A percentile compares a stretch with the other conserved stretches of the same genome.
phyloP scores from a whole-genome alignment of 2,329 filamentous ascomycete genomes.

The Paecilomyces niveus region DNA sequence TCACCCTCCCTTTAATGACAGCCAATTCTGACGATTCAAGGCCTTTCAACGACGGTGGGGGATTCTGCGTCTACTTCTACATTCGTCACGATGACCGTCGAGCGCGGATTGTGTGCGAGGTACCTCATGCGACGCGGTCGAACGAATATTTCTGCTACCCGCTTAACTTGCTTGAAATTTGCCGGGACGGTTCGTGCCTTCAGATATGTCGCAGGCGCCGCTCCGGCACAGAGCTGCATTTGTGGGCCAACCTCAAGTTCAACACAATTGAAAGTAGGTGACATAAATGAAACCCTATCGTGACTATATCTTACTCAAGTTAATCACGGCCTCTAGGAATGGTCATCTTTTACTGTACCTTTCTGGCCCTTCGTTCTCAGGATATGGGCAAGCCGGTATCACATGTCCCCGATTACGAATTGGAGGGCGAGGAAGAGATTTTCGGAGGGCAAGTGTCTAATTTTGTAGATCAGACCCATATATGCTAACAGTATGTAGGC shows the following conservation, averaged over 20 bases:
- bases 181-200: constrained; percentile 30
- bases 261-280: constrained; percentile 46
- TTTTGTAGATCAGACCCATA: not conserved
- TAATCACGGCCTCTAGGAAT: constrained; percentile 33
- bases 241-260: constrained; percentile 52
- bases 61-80: constrained; percentile 45
- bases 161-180: constrained; percentile 39
- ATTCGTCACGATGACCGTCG: constrained; percentile 45
- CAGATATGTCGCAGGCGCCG: constrained; percentile 30
- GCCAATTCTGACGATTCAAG: constrained; percentile 17
- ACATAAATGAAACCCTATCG: not conserved
- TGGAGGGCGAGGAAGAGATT: constrained; percentile 40
- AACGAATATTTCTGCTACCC: constrained; percentile 45
- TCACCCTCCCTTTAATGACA: not conserved
- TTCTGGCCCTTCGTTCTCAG: constrained; percentile 52
- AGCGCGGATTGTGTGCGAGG: constrained; percentile 48
- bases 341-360: constrained; percentile 51
- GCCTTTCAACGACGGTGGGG: constrained; percentile 39
- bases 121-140: constrained; percentile 31
- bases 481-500: constrained; percentile 26
- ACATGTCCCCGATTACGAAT: constrained; percentile 42
- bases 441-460: constrained; percentile 41
- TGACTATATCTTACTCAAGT: not conserved
- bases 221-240: constrained; percentile 33
- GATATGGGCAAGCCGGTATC: constrained; percentile 37